phyloP scores from a whole-genome alignment of 768 basidiomycete species.

The Pulveroboletus ravenelii region DNA sequence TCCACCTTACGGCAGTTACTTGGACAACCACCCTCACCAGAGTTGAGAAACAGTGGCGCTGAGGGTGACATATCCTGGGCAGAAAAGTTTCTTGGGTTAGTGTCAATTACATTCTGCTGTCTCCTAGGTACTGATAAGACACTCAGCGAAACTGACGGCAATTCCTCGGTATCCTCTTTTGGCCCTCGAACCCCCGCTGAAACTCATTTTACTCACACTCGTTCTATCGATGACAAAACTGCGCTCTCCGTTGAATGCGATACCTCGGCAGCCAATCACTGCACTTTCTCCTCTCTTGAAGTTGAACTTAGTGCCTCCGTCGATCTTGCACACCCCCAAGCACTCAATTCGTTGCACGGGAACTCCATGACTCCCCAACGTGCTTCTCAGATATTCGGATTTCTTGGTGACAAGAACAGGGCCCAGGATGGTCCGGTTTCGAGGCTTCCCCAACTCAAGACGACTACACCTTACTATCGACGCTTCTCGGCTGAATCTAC shows the following conservation, averaged over 20 bases:
- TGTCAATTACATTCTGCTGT: not conserved
- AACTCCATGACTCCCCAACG: slow-evolving; percentile 54
- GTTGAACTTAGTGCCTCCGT: slow-evolving; percentile 60
- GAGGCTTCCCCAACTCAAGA: slow-evolving; percentile 28
- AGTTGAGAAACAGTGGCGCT: slow-evolving; percentile 31
- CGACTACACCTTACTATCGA: slow-evolving; percentile 16
- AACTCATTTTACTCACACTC: slow-evolving; percentile 36
- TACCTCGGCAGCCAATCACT: slow-evolving; percentile 33
- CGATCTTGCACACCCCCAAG: slow-evolving; percentile 32
- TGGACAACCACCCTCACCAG: slow-evolving; percentile 42
- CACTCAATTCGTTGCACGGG: slow-evolving; percentile 29
- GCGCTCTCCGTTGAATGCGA: slow-evolving; percentile 47
- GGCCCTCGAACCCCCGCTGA: slow-evolving; percentile 49
- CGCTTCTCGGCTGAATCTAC: slow-evolving; percentile 23
- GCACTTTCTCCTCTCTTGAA: slow-evolving; percentile 64
- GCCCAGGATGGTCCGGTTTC: slow-evolving; percentile 32
- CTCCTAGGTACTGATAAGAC: slow-evolving; percentile 8
- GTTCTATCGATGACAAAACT: slow-evolving; percentile 33
- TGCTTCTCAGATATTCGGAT: slow-evolving; percentile 73
- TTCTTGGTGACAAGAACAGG: slow-evolving; percentile 52
- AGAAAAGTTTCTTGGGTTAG: slow-evolving; percentile 66
- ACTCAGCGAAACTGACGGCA: slow-evolving; percentile 42
- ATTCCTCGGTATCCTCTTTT: slow-evolving; percentile 45
- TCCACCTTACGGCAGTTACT: slow-evolving; percentile 74
- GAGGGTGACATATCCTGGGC: slow-evolving; percentile 87